These are phyloP conservation scores for Saccharomyces hybrid DNA, from an alignment of 1,139 yeast genomes.

Conservation along the genomic window DNA sequence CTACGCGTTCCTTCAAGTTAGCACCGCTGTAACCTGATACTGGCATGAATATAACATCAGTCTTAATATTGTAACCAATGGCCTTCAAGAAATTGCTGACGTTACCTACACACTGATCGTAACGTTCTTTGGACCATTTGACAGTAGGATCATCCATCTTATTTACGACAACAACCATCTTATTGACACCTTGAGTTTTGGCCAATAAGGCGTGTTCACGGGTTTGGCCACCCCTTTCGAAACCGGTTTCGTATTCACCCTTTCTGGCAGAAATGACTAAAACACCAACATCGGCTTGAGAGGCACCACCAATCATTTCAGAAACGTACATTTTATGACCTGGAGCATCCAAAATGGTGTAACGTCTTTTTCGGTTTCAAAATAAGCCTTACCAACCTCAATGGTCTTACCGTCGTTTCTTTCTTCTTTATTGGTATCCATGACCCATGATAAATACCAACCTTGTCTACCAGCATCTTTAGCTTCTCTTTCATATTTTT, in stretches of 20 bases:
- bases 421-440: conserved; percentile 98
- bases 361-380: conserved; percentile 96
- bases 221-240: conserved; percentile 88
- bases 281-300: conserved; percentile 93
- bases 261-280: conserved; percentile 84
- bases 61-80: conserved; percentile 76
- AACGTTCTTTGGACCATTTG: conserved; percentile 90
- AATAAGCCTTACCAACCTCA: conserved; percentile 95
- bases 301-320: conserved; percentile 99
- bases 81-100: conserved; percentile 73
- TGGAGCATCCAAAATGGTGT: conserved; percentile 97
- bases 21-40: conserved; percentile 98
- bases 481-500: conserved; percentile 95
- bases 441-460: conserved; percentile 98
- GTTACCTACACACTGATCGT: conserved; percentile 87
- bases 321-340: conserved; percentile 98
- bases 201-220: conserved; percentile 90
- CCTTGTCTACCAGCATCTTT: conserved; percentile 99
- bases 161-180: conserved; percentile 86
- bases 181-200: conserved; percentile 84
- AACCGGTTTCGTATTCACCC: conserved; percentile 95
- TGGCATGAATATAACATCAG: conserved; percentile 87
- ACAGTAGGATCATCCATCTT: conserved; percentile 99
- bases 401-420: conserved; percentile 98
- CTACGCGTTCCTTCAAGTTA: conserved; percentile 82